These are phyloP conservation scores for Corinectria fuckeliana DNA, from an alignment of 2,329 filamentous ascomycete species.

Conservation along the genomic window DNA sequence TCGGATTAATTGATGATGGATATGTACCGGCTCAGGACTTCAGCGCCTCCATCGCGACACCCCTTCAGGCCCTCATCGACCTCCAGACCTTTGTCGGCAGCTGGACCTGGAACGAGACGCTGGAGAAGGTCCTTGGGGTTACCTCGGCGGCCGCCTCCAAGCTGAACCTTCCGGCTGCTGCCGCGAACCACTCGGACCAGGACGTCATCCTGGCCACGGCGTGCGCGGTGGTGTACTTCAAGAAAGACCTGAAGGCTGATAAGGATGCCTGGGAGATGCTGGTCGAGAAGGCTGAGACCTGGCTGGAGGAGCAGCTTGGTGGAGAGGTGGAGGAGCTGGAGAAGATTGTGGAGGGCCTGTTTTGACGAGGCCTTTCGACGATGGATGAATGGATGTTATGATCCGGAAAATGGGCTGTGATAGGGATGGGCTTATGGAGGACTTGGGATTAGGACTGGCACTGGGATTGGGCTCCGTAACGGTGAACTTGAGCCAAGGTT, in stretches of 20 bases:
- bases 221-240: slow-evolving; percentile 47
- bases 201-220: slow-evolving; percentile 37
- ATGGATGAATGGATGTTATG: neutral
- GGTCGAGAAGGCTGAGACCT: slow-evolving; percentile 63
- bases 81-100: slow-evolving; percentile 54
- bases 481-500: neutral
- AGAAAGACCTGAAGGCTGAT: slow-evolving; percentile 50
- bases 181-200: neutral
- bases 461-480: neutral
- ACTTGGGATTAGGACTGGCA: neutral
- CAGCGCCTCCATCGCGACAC: neutral
- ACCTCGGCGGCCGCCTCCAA: slow-evolving; percentile 3
- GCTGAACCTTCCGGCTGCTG: slow-evolving; percentile 9
- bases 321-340: slow-evolving; percentile 23
- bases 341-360: slow-evolving; percentile 21
- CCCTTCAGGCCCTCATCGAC: slow-evolving; percentile 50
- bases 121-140: slow-evolving; percentile 40
- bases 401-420: neutral
- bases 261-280: slow-evolving; percentile 69
- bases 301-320: slow-evolving; percentile 46
- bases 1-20: neutral
- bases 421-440: too few species aligned
- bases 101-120: slow-evolving; percentile 39
- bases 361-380: slow-evolving; percentile 9
- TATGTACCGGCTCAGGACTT: neutral